Evolutionary conservation across 1,284 basidiomycete species (phyloP).

Genomic region (Microbotryum lychnidis-dioicae): DNA sequence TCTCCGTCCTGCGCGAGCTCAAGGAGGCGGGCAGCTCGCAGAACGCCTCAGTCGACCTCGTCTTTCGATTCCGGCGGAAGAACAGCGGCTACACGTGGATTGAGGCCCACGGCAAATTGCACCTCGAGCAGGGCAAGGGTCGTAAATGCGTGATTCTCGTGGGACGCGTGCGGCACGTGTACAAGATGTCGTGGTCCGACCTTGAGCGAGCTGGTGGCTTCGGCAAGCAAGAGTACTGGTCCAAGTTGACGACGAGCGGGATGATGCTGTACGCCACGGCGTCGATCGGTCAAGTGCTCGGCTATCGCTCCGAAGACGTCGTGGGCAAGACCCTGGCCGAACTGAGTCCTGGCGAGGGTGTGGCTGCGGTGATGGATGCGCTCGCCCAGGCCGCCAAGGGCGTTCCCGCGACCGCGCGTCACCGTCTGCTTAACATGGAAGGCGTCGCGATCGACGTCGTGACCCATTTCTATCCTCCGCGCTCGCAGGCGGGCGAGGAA

Average conservation of each 20-base stretch:
- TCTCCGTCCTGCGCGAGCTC: slow-evolving; percentile 82
- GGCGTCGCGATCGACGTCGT: slow-evolving; percentile 30
- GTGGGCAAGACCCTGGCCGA: slow-evolving; percentile 13
- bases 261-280: slow-evolving; percentile 34
- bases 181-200: slow-evolving; percentile 53
- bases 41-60: slow-evolving; percentile 54
- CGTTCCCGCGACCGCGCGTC: slow-evolving; percentile 15
- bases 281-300: slow-evolving; percentile 26
- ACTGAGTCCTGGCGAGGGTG: slow-evolving; percentile 6
- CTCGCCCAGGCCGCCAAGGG: slow-evolving; percentile 9
- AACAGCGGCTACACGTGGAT: slow-evolving; percentile 68
- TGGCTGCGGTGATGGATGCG: slow-evolving; percentile 15
- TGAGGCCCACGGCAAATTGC: slow-evolving; percentile 69
- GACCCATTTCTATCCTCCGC: slow-evolving; percentile 32
- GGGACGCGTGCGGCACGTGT: slow-evolving; percentile 62
- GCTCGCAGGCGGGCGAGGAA: slow-evolving; percentile 4
- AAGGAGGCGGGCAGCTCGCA: slow-evolving; percentile 54
- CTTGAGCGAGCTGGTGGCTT: slow-evolving; percentile 28
- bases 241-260: slow-evolving; percentile 32
- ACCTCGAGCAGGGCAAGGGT: slow-evolving; percentile 40
- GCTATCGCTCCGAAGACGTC: slow-evolving; percentile 9
- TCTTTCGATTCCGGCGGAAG: slow-evolving; percentile 66
- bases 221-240: slow-evolving; percentile 34
- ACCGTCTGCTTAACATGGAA: slow-evolving; percentile 12
- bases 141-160: slow-evolving; percentile 58